Conservation (phyloP, 1,284 basidiomycete species). For the Coriolopsis trogii region DNA sequence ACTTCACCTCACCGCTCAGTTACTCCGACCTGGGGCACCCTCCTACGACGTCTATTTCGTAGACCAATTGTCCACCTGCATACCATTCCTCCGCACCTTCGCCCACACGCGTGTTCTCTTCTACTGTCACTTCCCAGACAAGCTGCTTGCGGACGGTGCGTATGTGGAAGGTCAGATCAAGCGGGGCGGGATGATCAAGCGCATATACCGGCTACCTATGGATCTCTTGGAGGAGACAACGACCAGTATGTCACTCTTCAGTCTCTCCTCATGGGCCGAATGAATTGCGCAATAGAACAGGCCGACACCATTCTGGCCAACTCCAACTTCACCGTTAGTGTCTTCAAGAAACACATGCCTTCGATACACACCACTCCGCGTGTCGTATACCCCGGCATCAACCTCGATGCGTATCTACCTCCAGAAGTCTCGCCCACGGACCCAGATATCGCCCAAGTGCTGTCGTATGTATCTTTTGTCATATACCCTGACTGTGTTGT, state of each 20-base stretch:
- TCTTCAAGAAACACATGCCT: conserved; percentile 80
- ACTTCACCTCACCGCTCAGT: conserved; percentile 72
- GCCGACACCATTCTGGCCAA: conserved; percentile 93
- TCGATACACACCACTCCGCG: conserved; percentile 65
- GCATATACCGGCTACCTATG: conserved; percentile 85
- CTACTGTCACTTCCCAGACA: conserved; percentile 98
- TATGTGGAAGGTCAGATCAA: conserved; percentile 58
- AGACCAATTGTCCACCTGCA: conserved; percentile 91
- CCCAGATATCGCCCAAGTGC: conserved; percentile 56
- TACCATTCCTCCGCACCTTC: conserved; percentile 79
- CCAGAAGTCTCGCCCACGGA: conserved; percentile 43
- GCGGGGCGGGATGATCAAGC: conserved; percentile 59
- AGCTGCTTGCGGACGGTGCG: conserved; percentile 81
- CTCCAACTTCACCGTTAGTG: conserved; percentile 84
- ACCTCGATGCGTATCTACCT: conserved; percentile 68
- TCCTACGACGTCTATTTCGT: conserved; percentile 89
- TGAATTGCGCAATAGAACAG: conserved; percentile 53
- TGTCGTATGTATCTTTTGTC: conserved; percentile 58
- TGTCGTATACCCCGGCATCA: conserved; percentile 94
- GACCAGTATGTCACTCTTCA: conserved; percentile 64
- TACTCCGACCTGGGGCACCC: conserved; percentile 51
- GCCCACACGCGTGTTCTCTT: conserved; percentile 84
- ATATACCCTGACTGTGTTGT: not conserved
- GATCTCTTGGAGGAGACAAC: conserved; percentile 91
- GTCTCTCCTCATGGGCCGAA: not conserved